Evolutionary conservation across 768 basidiomycete species (phyloP).

Genomic region (Tricholoma furcatifolium): DNA sequence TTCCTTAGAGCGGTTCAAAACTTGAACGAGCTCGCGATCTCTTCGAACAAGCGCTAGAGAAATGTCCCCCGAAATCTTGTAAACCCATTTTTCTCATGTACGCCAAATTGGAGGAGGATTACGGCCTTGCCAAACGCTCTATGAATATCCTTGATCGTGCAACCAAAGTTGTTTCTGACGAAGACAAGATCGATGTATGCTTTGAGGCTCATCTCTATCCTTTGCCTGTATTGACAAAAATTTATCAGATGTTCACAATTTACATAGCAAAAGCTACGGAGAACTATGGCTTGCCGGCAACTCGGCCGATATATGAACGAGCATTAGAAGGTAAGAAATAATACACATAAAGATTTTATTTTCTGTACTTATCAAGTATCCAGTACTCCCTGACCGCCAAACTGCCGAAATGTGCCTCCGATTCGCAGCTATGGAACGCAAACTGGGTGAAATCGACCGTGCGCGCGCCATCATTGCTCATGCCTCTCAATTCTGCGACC

Average conservation of each 20-base stretch:
- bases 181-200: slow-evolving; percentile 92
- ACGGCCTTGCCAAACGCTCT: slow-evolving; percentile 91
- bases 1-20: slow-evolving; percentile 79
- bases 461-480: slow-evolving; percentile 96
- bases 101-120: slow-evolving; percentile 92
- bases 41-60: slow-evolving; percentile 96
- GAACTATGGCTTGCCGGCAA: slow-evolving; percentile 95
- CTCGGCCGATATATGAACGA: slow-evolving; percentile 93
- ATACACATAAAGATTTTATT: background rate
- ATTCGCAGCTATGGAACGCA: slow-evolving; percentile 93
- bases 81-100: slow-evolving; percentile 97
- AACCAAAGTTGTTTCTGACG: slow-evolving; percentile 77
- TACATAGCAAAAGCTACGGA: slow-evolving; percentile 97
- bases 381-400: slow-evolving; percentile 84
- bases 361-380: background rate
- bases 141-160: slow-evolving; percentile 97
- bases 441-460: slow-evolving; percentile 97
- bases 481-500: slow-evolving; percentile 98
- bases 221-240: background rate
- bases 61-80: slow-evolving; percentile 92
- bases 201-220: background rate
- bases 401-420: slow-evolving; percentile 98
- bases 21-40: slow-evolving; percentile 95
- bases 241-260: slow-evolving; percentile 83
- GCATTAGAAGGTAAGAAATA: slow-evolving; percentile 68